Evolutionary conservation across 306 rosid genomes (phyloP).

Genomic region (Quercus aquifolioides): DNA sequence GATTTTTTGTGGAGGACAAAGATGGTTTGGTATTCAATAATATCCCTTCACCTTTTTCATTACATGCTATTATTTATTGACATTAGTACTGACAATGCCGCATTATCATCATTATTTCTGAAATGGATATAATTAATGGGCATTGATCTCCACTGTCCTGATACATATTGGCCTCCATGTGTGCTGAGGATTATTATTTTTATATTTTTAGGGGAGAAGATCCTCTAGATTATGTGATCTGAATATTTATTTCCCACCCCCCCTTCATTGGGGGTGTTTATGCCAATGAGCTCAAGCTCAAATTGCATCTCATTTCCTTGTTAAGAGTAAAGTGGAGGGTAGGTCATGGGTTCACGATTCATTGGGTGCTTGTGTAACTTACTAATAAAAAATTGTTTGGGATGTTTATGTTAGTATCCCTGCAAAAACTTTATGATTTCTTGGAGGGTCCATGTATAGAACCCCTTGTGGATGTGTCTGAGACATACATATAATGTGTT

Average conservation of each 20-base stretch:
- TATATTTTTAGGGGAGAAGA: not conserved
- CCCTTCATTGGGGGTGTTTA: not conserved
- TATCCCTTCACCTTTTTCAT: not conserved
- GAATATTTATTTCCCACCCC: not conserved
- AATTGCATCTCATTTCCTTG: too few species aligned
- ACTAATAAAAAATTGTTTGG: not conserved
- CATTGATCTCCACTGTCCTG: not conserved
- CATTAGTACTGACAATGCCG: not conserved
- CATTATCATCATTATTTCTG: not conserved
- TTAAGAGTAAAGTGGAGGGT: too few species aligned
- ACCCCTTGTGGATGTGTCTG: not conserved
- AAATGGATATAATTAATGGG: not conserved
- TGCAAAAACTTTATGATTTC: not conserved
- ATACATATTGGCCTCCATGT: not conserved
- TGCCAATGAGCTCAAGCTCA: too few species aligned
- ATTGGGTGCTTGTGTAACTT: too few species aligned
- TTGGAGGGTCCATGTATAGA: not conserved
- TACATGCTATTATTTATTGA: not conserved
- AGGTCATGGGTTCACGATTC: too few species aligned
- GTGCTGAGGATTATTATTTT: not conserved
- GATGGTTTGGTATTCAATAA: conserved; percentile 53
- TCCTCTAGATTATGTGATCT: not conserved
- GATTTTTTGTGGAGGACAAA: conserved; percentile 63
- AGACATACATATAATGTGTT: not conserved
- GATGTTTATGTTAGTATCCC: not conserved